Evolutionary conservation across 306 rosid species (phyloP).

Genomic region (Prunus davidiana): DNA sequence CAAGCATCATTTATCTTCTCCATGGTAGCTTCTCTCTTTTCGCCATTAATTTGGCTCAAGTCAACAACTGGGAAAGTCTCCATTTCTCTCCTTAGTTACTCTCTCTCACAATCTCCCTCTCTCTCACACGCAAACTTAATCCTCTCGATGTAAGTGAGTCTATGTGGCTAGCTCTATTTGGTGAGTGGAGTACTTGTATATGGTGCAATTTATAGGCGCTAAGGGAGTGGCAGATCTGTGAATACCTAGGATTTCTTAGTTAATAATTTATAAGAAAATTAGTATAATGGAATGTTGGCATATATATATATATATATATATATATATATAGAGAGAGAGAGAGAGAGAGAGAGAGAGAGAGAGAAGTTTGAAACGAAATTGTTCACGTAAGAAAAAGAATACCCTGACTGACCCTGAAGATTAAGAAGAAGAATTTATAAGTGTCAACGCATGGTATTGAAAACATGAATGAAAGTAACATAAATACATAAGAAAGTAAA

Average conservation of each 20-base stretch:
- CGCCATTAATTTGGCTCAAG: conserved; percentile 65
- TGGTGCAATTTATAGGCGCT: conserved; percentile 54
- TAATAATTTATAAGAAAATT: too few species aligned
- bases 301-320: too few species aligned
- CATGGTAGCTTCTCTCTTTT: conserved; percentile 62
- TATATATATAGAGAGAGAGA: too few species aligned
- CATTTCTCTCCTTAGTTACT: conserved; percentile 22
- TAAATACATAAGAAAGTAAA: background rate
- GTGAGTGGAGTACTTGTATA: conserved; percentile 12
- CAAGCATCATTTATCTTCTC: conserved; percentile 75
- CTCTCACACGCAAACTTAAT: background rate
- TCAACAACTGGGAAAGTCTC: conserved; percentile 70
- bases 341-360: too few species aligned
- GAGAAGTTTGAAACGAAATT: too few species aligned
- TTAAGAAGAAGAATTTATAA: too few species aligned
- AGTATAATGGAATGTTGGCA: background rate
- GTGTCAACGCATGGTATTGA: too few species aligned
- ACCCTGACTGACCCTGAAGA: too few species aligned
- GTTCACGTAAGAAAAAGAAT: background rate
- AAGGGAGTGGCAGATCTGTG: conserved; percentile 6
- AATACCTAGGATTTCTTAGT: background rate
- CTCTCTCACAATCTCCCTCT: background rate
- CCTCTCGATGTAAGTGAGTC: background rate
- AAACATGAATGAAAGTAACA: too few species aligned
- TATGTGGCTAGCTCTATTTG: background rate